phyloP scores from a whole-genome alignment of 257 asterid genomes.

The Gentiana straminea region DNA sequence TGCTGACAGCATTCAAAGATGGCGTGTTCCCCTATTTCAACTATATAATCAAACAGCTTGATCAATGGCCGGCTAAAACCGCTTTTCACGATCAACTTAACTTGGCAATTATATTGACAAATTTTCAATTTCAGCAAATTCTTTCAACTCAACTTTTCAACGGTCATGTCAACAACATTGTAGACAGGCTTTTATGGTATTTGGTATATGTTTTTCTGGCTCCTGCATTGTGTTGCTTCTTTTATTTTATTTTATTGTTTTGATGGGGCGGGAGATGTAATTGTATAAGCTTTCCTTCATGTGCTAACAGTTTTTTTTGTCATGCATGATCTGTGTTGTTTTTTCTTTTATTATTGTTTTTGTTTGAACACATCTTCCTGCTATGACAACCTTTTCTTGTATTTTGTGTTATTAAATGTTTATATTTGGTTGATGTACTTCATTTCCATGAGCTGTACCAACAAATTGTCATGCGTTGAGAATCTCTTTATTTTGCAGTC shows the following conservation, averaged over 20 bases:
- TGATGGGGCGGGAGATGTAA: too few relatives aligned
- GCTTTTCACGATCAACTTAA: constrained; percentile 90
- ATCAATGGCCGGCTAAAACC: constrained; percentile 57
- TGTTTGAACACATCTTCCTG: too few relatives aligned
- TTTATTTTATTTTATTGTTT: too few relatives aligned
- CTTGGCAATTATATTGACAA: constrained; percentile 82
- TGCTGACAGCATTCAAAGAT: constrained; percentile 98
- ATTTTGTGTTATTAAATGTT: too few relatives aligned
- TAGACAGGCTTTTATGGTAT: constrained; percentile 92
- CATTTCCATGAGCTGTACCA: too few relatives aligned
- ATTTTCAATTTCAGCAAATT: constrained; percentile 86
- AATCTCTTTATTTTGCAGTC: constrained; percentile 25
- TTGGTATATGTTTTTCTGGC: constrained; percentile 28
- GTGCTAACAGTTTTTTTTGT: too few relatives aligned
- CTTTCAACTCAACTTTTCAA: constrained; percentile 92
- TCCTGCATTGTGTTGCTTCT: neutral
- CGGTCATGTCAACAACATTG: constrained; percentile 93
- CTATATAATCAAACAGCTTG: constrained; percentile 30
- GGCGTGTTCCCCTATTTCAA: constrained; percentile 73
- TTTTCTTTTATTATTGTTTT: neutral
- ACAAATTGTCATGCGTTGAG: constrained; percentile 4
- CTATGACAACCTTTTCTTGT: too few relatives aligned
- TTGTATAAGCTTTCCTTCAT: too few relatives aligned
- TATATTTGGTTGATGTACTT: too few relatives aligned
- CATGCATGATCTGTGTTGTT: neutral